Evolutionary conservation across 805 yeast species (phyloP), one percentile per base, ranked within the genome.

Genomic region (Lipomyces anomalus): DNA sequence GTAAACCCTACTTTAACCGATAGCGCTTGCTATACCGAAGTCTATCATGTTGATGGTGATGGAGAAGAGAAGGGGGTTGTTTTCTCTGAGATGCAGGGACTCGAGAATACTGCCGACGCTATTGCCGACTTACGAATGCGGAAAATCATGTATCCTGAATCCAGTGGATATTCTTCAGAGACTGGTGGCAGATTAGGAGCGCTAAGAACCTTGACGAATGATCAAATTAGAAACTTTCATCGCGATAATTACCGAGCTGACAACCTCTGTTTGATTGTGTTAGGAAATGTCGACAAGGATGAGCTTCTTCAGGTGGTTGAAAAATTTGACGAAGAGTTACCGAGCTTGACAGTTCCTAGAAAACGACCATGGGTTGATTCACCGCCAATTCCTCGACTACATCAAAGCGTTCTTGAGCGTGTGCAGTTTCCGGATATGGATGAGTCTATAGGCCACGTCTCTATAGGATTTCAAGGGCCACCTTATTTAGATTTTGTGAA

Each of bases 61-160:
- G 95, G 84, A 26, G 79, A 82, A 53, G 98, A 92, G 57, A 87
- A 87, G 62, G 98, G 98, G 57, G 98, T 92, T 24, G 97, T 92
- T 2, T 92, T 84, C 62, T 82, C 94, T 43, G 98, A 92, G 67
- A 92, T 92, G 97, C 96, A 86, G 60, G 97, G 88, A 22, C 80
- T 84, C 46, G 95, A 88, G 63, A 78, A 78, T 57, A 84, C 82
- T 52, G 75, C 89, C 13, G 80, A 80, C 77, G 75, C 72, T 55
- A 68, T 84, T 52, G 55, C 59, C 3, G 49, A 43, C n/a, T 51
- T 50, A 37, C 36, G 48, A 11, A 61, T 65, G 40, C 47, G 50
- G 21, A 57, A 59, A 44, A 44, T 59, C 22, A 46, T 68, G 26
- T 68, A 59, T 46, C 57, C 57, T 4, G 61, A 69, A 9, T 69